A percentile compares a stretch with the other conserved stretches of the same genome.
Conservation (phyloP, 2,329 filamentous ascomycete genomes). For the Aspergillus sp. region DNA sequence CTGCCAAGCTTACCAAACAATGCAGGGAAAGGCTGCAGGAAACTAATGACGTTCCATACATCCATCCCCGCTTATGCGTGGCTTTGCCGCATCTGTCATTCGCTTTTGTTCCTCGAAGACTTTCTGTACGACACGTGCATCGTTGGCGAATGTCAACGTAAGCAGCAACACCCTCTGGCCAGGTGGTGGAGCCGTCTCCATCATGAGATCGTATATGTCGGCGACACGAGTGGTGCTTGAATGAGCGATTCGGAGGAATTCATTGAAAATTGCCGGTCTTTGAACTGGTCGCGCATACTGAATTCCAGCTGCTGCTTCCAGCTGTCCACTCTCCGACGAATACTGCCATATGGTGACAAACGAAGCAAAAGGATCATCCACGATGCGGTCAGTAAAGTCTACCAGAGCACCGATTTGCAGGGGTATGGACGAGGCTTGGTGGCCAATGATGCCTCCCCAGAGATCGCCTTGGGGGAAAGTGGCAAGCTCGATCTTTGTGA, state of each 20-base stretch:
- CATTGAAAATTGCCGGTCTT: too few relatives aligned
- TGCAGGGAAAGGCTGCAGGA: conserved; percentile 3
- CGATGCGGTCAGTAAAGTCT: too few relatives aligned
- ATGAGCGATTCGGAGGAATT: neutral
- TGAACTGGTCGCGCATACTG: too few relatives aligned
- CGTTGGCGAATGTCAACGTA: neutral
- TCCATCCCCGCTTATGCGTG: neutral
- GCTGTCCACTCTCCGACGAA: too few relatives aligned
- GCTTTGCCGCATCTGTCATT: neutral
- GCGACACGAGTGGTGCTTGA: neutral
- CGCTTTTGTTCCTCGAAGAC: neutral
- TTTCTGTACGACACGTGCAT: neutral
- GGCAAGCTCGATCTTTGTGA: neutral
- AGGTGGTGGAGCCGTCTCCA: conserved; percentile 3
- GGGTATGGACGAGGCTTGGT: too few relatives aligned
- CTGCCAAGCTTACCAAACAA: neutral
- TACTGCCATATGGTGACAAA: too few relatives aligned
- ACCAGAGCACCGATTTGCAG: too few relatives aligned
- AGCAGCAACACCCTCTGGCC: conserved; percentile 1
- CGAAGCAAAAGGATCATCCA: too few relatives aligned
- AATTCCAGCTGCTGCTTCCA: too few relatives aligned
- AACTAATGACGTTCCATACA: neutral
- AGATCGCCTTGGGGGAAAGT: neutral
- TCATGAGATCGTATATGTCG: neutral
- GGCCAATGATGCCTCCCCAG: neutral